These are phyloP conservation scores for Tricholoma furcatifolium DNA, from an alignment of 768 basidiomycete species.

Conservation along the genomic window DNA sequence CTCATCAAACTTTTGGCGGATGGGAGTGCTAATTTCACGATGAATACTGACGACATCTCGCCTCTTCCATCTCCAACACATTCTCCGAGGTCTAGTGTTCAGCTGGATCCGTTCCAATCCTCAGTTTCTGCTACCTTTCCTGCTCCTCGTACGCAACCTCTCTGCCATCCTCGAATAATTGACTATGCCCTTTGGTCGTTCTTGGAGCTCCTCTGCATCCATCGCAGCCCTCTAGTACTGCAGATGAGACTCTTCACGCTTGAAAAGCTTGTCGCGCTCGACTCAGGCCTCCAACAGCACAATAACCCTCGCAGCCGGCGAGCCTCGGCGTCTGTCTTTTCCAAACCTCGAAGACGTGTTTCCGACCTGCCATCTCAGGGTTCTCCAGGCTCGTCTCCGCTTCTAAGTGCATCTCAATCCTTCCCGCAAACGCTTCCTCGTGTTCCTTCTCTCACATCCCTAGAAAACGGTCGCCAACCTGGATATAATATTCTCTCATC, in stretches of 20 bases:
- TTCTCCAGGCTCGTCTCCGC: slow-evolving; percentile 48
- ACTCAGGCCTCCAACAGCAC: slow-evolving; percentile 44
- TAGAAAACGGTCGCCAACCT: slow-evolving; percentile 33
- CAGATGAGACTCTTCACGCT: slow-evolving; percentile 67
- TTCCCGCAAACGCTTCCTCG: slow-evolving; percentile 25
- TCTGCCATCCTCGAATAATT: slow-evolving; percentile 51
- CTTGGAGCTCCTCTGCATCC: slow-evolving; percentile 62
- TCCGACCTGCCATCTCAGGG: slow-evolving; percentile 45
- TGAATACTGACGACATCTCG: slow-evolving; percentile 41
- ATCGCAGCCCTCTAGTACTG: slow-evolving; percentile 59
- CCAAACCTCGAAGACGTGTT: slow-evolving; percentile 50
- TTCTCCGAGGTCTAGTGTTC: slow-evolving; percentile 48
- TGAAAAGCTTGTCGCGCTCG: slow-evolving; percentile 58
- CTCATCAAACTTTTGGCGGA: slow-evolving; percentile 50
- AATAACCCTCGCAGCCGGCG: slow-evolving; percentile 33
- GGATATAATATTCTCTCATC: slow-evolving; percentile 39
- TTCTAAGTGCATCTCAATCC: slow-evolving; percentile 32
- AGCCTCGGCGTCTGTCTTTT: slow-evolving; percentile 52
- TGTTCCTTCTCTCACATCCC: slow-evolving; percentile 16
- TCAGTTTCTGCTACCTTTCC: slow-evolving; percentile 26
- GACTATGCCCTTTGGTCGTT: slow-evolving; percentile 77
- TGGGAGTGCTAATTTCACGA: slow-evolving; percentile 62
- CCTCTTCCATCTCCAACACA: slow-evolving; percentile 49
- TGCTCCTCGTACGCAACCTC: slow-evolving; percentile 20
- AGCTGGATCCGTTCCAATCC: slow-evolving; percentile 31